Base-by-base conservation (phyloP, 2,329 filamentous ascomycete species). In the Coleophoma cylindrospora region DNA sequence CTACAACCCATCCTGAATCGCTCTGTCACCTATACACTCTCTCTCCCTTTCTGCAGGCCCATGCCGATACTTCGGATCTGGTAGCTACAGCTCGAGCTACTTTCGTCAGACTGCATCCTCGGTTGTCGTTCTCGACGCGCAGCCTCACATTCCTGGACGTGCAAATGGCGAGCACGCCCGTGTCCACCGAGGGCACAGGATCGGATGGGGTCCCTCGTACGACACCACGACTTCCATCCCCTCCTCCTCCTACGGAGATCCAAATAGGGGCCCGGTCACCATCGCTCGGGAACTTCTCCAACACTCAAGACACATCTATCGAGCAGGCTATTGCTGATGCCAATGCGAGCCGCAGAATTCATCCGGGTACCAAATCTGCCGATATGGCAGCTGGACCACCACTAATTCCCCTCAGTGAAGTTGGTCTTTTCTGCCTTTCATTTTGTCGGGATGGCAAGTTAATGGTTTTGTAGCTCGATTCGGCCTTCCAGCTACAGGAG, bases 401-500 rank as follows among this genome's bases (percentile, higher is more conserved):
- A 14, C 75, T 97, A 54, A 80, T 96, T 49, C 88, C 92, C 40
- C 73, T 96, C 52, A 82, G 83, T 57, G 89, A 96, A 76, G 91
- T 95, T 67, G 57, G 79, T 68, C 50, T 43, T 47, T 40, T 19
- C 48, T 49, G 21, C n/a, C 48, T 19, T 13, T 19, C 43, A 37
- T 49, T 34, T 36, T 34, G 21, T 50, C 54, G 27, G 38, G 34
- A 44, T 40, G 13, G 27, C 17, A 46, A 40, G 47, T 57, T 64
- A 51, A 68, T 45, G 37, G 10, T 15, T 15, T 33, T 40, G 49
- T 67, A 96, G 89, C 90, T 99, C 59, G 91, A 99, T 66, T 97
- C 92, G 19, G 89, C 94, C 41, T 99, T 97, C 67, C 94, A 96
- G 68, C 82, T 97, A 15, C 95, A 96, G 69, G 94, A 99, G 71